These are phyloP conservation scores for Aspergillus wentii DNA, from an alignment of 495 filamentous ascomycete genomes.

Conservation along the genomic window DNA sequence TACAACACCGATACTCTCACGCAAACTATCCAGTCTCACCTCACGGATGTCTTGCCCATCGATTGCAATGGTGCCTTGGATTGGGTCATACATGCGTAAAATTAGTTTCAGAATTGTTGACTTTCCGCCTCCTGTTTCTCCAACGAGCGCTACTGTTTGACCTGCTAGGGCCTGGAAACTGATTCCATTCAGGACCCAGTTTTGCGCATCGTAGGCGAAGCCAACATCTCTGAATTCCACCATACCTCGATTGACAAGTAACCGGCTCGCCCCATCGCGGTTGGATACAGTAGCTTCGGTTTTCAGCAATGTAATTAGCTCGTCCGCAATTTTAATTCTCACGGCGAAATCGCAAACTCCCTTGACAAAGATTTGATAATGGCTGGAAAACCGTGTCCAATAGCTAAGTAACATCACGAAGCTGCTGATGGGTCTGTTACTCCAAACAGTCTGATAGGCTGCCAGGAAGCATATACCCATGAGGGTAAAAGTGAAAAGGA, in stretches of 20 bases:
- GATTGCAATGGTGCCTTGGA: slow-evolving; percentile 58
- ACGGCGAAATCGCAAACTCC: slow-evolving; percentile 54
- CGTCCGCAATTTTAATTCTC: slow-evolving; percentile 65
- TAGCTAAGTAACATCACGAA: slow-evolving; percentile 70
- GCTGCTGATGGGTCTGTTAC: slow-evolving; percentile 54
- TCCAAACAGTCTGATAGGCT: slow-evolving; percentile 57
- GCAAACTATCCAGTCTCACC: slow-evolving; percentile 60
- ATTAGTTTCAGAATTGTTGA: slow-evolving; percentile 72
- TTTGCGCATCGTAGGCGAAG: slow-evolving; percentile 7
- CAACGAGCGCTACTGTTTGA: slow-evolving; percentile 70
- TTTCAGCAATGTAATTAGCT: slow-evolving; percentile 65
- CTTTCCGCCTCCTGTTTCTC: slow-evolving; percentile 71
- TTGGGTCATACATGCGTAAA: slow-evolving; percentile 66
- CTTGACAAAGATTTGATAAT: slow-evolving; percentile 59
- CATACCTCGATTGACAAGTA: slow-evolving; percentile 54
- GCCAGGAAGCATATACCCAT: slow-evolving; percentile 62
- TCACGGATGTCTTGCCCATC: slow-evolving; percentile 71
- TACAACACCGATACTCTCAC: slow-evolving; percentile 66
- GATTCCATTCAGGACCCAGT: slow-evolving; percentile 3
- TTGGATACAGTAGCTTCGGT: slow-evolving; percentile 59
- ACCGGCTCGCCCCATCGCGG: slow-evolving; percentile 45
- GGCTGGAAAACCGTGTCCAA: slow-evolving; percentile 58
- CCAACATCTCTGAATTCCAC: slow-evolving; percentile 55
- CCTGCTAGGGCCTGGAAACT: slow-evolving; percentile 37
- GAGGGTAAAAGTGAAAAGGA: slow-evolving; percentile 59